Percentiles rank a stretch among this genome's conserved stretches.
Conservation (phyloP, 2,329 filamentous ascomycete genomes). For the Trichoderma sp. region DNA sequence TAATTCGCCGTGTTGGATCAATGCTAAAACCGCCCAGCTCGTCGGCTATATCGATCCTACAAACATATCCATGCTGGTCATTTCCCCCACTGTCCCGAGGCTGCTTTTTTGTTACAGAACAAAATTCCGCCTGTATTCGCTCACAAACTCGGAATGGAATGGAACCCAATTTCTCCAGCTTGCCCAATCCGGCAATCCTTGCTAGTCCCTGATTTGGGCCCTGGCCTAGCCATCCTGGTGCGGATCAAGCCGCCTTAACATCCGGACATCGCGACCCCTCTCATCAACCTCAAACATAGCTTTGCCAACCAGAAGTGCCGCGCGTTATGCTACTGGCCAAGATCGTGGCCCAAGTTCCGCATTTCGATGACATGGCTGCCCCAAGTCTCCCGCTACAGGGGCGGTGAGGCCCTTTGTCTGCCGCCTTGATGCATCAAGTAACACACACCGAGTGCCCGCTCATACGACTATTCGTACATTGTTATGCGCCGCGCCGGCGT, state of each 20-base stretch:
- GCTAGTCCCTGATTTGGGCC: constrained; percentile 7
- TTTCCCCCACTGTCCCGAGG: background rate
- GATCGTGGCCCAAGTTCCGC: constrained; percentile 1
- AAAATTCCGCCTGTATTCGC: background rate
- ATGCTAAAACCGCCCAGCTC: background rate
- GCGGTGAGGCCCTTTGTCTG: constrained; percentile 11
- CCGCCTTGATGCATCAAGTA: background rate
- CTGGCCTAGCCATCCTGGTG: constrained; percentile 11
- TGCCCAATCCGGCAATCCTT: constrained; percentile 10
- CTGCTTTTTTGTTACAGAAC: background rate
- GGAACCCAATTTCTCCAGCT: background rate
- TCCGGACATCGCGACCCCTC: constrained; percentile 29
- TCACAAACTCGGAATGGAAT: background rate
- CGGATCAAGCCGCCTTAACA: constrained; percentile 18
- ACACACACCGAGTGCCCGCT: background rate
- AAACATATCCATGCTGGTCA: background rate
- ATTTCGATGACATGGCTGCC: background rate
- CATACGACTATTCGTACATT: background rate
- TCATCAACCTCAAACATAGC: constrained; percentile 54
- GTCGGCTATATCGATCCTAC: background rate
- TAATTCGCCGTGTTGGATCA: background rate
- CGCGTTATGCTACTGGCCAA: constrained; percentile 8
- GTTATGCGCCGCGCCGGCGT: background rate
- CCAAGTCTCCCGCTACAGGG: constrained; percentile 5
- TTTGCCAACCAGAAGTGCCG: constrained; percentile 10